Base-by-base conservation (phyloP, 768 basidiomycete genomes). In the Suillus luteus region DNA sequence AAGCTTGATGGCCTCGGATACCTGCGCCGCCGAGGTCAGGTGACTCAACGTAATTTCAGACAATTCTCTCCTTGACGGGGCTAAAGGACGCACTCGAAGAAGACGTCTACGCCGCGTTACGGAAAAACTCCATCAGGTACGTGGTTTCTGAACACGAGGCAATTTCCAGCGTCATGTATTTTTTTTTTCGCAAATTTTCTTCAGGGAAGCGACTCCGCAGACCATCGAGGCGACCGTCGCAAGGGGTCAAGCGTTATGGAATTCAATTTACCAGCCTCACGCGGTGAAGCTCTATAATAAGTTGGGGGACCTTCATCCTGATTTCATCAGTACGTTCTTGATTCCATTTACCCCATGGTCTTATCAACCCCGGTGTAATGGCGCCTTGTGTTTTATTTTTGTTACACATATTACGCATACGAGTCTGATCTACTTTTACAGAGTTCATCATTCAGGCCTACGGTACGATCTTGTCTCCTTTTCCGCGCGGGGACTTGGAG, bases 371-470 rank as follows among this genome's bases (percentile, higher is more conserved):
- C 68, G 71, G 65, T 76, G 71, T 67, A 68, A 68, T 67, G 68
- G 71, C 74, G 71, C 70, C 69, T 73, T 68, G 71, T 66, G 69
- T 15, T 76, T 68, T 71, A 71, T 77, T 65, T 64, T 69, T 70
- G 61, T 69, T 70, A 59, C 71, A 67, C 70, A 64, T 63, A 55
- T 69, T 72, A 60, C 70, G 65, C 69, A 66, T 64, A 54, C 64
- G 35, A 66, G 65, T 61, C 70, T 68, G 46, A 74, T 71, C 66
- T 17, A 27, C 31, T 51, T 51, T 55, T 61, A 52, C 67, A 94
- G 93, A 86, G 64, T 93, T 93, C 79, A 92, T 95, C 72, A 91
- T 94, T 80, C 90, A 92, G 77, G 84, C 84, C 65, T 95, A 95
- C 75, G 92, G 92, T 73, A 79, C 87, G 46, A 84, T 94, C 44